A percentile compares a stretch with the other conserved stretches of the same genome.
Conservation (phyloP, 768 basidiomycete species). For the Russula compacta region DNA sequence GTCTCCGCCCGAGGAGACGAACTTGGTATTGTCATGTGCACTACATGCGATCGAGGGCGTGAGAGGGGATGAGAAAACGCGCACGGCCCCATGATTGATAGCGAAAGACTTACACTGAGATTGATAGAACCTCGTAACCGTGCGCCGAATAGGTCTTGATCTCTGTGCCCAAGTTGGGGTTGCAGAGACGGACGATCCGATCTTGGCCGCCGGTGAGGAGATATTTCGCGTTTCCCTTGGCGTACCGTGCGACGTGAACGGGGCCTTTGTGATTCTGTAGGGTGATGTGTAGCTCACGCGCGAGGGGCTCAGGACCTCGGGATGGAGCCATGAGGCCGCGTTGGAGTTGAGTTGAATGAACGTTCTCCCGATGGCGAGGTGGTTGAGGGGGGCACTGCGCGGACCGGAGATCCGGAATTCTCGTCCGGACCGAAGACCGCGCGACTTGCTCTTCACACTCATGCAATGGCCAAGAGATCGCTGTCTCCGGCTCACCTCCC, state of each 20-base stretch:
- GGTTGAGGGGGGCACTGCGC: too few relatives aligned
- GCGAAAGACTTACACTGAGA: conserved; percentile 62
- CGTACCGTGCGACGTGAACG: conserved; percentile 86
- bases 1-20: conserved; percentile 92
- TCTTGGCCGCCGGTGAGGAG: conserved; percentile 92
- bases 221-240: conserved; percentile 82
- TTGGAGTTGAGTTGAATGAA: too few relatives aligned
- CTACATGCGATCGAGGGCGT: conserved; percentile 30
- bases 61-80: too few relatives aligned
- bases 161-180: conserved; percentile 75
- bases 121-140: conserved; percentile 89
- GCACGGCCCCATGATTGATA: neutral
- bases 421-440: too few relatives aligned
- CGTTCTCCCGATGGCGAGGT: too few relatives aligned
- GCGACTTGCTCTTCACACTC: too few relatives aligned
- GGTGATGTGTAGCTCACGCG: conserved; percentile 54
- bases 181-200: conserved; percentile 84
- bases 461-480: conserved; percentile 23
- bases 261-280: conserved; percentile 69
- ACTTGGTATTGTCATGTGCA: conserved; percentile 87
- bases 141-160: conserved; percentile 89
- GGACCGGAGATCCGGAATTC: neutral
- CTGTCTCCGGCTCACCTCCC: conserved; percentile 36
- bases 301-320: conserved; percentile 36
- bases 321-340: conserved; percentile 26